Base-by-base conservation (phyloP, 148 eudicot genomes). In the Heliosperma pusillum region DNA sequence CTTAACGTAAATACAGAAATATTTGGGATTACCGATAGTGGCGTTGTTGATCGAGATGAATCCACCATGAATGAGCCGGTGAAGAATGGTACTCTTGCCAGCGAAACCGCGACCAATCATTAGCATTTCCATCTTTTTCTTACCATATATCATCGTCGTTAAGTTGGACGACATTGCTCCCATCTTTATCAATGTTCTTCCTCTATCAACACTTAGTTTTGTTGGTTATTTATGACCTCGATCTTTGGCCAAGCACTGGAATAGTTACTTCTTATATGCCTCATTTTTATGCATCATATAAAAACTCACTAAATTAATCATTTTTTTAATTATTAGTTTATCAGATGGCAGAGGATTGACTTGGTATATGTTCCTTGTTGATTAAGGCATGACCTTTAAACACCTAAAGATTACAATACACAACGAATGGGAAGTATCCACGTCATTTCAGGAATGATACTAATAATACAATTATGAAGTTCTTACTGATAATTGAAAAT, bases 81-180 rank as follows among this genome's bases (percentile, higher is more conserved):
- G 85, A 4, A 89, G 77, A 69, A 89, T 84, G 55, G 89, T 87
- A 25, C 85, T 82, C 77, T 89, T 87, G 19, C 93, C 90, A 57
- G 86, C 83, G 29, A 76, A 81, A 76, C 80, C 86, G n/a, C 87
- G 83, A 30, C 93, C 93, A 33, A 89, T 78, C 90, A 89, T 82
- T 56, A 86, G 52, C 66, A 88, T 84, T 75, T 79, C 73, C 83
- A 86, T 80, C 69, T 82, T 84, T 71, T 78, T 82, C 77, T 74
- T 87, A 1, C 77, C 87, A 79, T 79, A 81, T 17, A 89, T 50
- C 57, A 25, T 66, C 64, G 65, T 83, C 59, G 78, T 20, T 29
- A 77, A 22, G 73, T 78, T 76, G 1, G 89, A 86, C 36, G 83
- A 45, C 29, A 86, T 68, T 81, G 70, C 27, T 21, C 89, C 89